Evolutionary conservation across 176 grass and related monocot species (phyloP).

Genomic region (Dactylis glomerata): DNA sequence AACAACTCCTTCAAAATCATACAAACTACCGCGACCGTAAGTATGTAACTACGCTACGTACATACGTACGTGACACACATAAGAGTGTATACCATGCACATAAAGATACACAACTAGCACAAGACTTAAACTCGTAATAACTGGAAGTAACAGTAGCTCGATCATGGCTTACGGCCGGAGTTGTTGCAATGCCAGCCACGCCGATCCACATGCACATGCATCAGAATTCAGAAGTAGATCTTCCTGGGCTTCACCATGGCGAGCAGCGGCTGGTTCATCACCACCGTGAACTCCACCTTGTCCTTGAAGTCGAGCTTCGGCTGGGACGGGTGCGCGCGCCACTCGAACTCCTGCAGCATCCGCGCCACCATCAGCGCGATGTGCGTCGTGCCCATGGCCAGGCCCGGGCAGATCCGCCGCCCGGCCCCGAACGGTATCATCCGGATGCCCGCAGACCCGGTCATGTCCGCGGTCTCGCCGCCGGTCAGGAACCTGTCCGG

Average conservation of each 20-base stretch:
- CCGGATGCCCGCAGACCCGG: slow-evolving; percentile 72
- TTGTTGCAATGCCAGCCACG: background rate
- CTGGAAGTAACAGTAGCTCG: background rate
- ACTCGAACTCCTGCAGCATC: slow-evolving; percentile 95
- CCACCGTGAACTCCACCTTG: slow-evolving; percentile 92
- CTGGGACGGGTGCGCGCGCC: slow-evolving; percentile 69
- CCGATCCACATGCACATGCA: background rate
- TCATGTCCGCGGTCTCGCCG: slow-evolving; percentile 84
- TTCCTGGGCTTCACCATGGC: slow-evolving; percentile 63
- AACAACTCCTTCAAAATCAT: background rate
- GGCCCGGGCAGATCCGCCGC: slow-evolving; percentile 77
- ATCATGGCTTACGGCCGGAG: no score
- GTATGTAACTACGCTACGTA: background rate
- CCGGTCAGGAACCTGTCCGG: slow-evolving; percentile 78
- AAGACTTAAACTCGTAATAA: background rate
- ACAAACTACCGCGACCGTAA: background rate
- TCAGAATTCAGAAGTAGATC: slow-evolving; percentile 46
- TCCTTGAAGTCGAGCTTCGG: slow-evolving; percentile 78
- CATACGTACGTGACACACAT: background rate
- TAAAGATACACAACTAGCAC: background rate
- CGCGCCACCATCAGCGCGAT: slow-evolving; percentile 76
- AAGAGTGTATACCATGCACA: background rate
- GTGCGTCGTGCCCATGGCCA: slow-evolving; percentile 85
- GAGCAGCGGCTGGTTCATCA: slow-evolving; percentile 71
- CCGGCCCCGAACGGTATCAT: slow-evolving; percentile 94